Percentiles rank a stretch among this genome's conserved stretches.
phyloP scores from a whole-genome alignment of 345 rosid genomes.

The Lenwebbia sp. region DNA sequence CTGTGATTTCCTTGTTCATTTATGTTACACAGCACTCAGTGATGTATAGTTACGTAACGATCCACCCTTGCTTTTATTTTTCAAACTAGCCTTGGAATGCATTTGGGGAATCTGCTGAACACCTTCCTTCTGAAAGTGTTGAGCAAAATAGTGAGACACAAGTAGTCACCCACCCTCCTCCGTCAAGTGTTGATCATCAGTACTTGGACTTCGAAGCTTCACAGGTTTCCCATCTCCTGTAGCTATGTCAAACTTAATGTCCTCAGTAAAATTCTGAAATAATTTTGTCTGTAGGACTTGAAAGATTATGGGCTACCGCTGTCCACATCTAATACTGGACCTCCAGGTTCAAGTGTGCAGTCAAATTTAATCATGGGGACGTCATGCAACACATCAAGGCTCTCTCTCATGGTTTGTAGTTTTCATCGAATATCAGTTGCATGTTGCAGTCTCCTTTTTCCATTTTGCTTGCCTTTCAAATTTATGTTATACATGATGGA shows the following conservation, averaged over 20 bases:
- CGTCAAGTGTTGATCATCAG: conserved; percentile 29
- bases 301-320: conserved; percentile 17
- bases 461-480: not conserved
- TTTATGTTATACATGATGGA: not conserved
- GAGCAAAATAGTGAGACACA: conserved; percentile 22
- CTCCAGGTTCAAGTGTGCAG: conserved; percentile 8
- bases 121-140: conserved; percentile 20
- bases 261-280: conserved; percentile 6
- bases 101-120: conserved; percentile 32
- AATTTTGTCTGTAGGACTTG: conserved; percentile 22
- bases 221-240: conserved; percentile 21
- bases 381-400: conserved; percentile 19
- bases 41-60: not conserved
- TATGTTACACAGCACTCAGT: not conserved
- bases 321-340: conserved; percentile 9
- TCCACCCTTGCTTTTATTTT: not conserved
- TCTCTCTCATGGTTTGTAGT: conserved; percentile 29
- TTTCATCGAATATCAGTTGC: not conserved
- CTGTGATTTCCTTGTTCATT: not conserved
- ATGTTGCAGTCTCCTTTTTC: not conserved
- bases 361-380: conserved; percentile 17
- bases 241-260: not conserved
- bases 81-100: conserved; percentile 73
- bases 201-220: conserved; percentile 21
- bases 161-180: conserved; percentile 17